These are phyloP conservation scores for Chlorophyllum brunneum DNA, from an alignment of 768 basidiomycete species.

Conservation along the genomic window DNA sequence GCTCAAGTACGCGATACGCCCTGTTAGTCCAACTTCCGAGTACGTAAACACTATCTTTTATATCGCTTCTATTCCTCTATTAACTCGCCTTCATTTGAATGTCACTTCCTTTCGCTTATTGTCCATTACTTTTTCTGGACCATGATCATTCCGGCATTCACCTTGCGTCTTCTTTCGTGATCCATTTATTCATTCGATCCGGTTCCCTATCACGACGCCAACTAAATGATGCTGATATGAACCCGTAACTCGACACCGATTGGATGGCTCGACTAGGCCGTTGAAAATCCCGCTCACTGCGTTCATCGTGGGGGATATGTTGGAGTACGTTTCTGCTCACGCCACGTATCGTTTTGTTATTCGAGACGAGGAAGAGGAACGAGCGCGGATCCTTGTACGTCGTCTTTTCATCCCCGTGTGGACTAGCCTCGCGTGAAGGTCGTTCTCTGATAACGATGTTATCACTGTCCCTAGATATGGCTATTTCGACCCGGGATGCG, in stretches of 20 bases:
- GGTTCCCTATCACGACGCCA: neutral
- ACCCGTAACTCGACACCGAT: too few relatives aligned
- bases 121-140: neutral
- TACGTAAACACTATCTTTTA: conserved; percentile 35
- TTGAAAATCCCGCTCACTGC: conserved; percentile 66
- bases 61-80: conserved; percentile 1
- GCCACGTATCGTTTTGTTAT: conserved; percentile 91
- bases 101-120: conserved; percentile 8
- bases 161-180: neutral
- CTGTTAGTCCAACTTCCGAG: conserved; percentile 58
- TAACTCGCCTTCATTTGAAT: neutral
- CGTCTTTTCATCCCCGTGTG: neutral
- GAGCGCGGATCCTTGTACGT: conserved; percentile 73
- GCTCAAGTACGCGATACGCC: conserved; percentile 81
- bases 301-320: conserved; percentile 91
- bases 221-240: too few relatives aligned
- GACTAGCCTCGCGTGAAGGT: neutral
- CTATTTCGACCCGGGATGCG: conserved; percentile 88
- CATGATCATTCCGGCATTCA: neutral
- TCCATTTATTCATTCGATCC: neutral
- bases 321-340: conserved; percentile 87
- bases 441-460: neutral
- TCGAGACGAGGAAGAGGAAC: conserved; percentile 82
- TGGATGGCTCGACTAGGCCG: conserved; percentile 25
- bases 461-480: conserved; percentile 63